Percentiles rank a stretch among this genome's conserved stretches.
phyloP scores from a whole-genome alignment of 2,329 filamentous ascomycete genomes.

The Bipolaris gigantea region DNA sequence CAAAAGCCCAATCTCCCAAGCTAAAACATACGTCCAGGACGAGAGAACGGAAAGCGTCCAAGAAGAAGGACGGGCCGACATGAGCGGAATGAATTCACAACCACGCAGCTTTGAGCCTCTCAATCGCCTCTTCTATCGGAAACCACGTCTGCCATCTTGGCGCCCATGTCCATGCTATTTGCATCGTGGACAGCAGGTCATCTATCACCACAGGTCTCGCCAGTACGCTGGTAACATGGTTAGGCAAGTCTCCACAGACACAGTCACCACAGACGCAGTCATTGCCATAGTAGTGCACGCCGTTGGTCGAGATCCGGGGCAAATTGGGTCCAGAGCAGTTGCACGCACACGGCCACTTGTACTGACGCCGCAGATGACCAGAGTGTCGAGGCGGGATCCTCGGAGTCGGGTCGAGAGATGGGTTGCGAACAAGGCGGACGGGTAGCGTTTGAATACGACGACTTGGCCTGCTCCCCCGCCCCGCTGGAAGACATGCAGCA shows the following conservation, averaged over 20 bases:
- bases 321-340: slow-evolving; percentile 51
- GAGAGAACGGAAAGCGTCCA: not conserved
- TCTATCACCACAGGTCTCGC: slow-evolving; percentile 52
- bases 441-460: slow-evolving; percentile 50
- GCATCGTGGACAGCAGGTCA: slow-evolving; percentile 50
- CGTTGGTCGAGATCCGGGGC: slow-evolving; percentile 51
- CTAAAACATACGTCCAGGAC: not conserved
- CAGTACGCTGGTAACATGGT: slow-evolving; percentile 42
- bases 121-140: slow-evolving; percentile 47
- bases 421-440: slow-evolving; percentile 53
- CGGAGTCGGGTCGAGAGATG: slow-evolving; percentile 48
- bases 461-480: slow-evolving; percentile 45
- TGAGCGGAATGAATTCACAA: not conserved
- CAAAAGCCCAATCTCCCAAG: not conserved
- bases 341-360: slow-evolving; percentile 54
- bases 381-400: slow-evolving; percentile 47
- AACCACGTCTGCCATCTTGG: slow-evolving; percentile 54
- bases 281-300: slow-evolving; percentile 30
- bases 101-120: slow-evolving; percentile 46
- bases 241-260: slow-evolving; percentile 12
- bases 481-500: slow-evolving; percentile 48
- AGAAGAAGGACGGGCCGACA: not conserved
- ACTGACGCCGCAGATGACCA: slow-evolving; percentile 54
- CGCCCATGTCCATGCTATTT: slow-evolving; percentile 52
- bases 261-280: slow-evolving; percentile 9